These are phyloP conservation scores for Aspergillus hortae DNA, from an alignment of 2,329 filamentous ascomycete genomes.

Conservation along the genomic window DNA sequence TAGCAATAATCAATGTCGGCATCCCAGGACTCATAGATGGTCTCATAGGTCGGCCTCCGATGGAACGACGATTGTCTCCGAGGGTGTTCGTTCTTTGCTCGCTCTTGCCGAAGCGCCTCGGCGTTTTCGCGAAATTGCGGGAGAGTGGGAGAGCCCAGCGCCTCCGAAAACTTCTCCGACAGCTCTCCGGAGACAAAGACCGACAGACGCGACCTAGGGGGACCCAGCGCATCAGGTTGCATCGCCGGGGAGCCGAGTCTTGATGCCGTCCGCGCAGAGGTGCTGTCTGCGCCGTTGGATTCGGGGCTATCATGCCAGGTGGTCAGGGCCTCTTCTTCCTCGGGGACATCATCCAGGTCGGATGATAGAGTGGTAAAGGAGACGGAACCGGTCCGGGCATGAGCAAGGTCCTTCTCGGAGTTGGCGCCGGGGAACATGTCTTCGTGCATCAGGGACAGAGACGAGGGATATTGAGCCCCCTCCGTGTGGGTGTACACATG, in stretches of 20 bases:
- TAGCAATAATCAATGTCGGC: conserved; percentile 63
- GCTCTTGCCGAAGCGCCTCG: conserved; percentile 13
- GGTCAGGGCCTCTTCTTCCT: conserved; percentile 40
- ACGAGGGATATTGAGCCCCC: conserved; percentile 7
- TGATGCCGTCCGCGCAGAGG: conserved; percentile 17
- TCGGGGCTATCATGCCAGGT: conserved; percentile 31
- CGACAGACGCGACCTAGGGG: conserved; percentile 27
- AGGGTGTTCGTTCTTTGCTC: conserved; percentile 13
- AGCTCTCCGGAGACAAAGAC: conserved; percentile 30
- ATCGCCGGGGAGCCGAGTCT: conserved; percentile 12
- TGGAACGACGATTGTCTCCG: conserved; percentile 12
- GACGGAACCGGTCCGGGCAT: conserved; percentile 38
- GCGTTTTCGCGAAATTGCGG: conserved; percentile 23
- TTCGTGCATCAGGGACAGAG: conserved; percentile 21
- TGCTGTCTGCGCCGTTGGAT: conserved; percentile 12
- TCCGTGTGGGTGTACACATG: conserved; percentile 24
- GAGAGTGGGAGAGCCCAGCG: conserved; percentile 41
- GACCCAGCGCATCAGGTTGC: conserved; percentile 10
- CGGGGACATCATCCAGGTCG: conserved; percentile 44
- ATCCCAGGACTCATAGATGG: conserved; percentile 52
- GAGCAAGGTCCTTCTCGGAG: conserved; percentile 35
- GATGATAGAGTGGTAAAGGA: conserved; percentile 39
- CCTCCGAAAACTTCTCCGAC: conserved; percentile 43
- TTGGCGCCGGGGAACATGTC: conserved; percentile 27
- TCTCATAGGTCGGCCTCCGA: conserved; percentile 22